Conservation (phyloP, 352 stramenopile genomes). For the Phytophthora podocarpi region DNA sequence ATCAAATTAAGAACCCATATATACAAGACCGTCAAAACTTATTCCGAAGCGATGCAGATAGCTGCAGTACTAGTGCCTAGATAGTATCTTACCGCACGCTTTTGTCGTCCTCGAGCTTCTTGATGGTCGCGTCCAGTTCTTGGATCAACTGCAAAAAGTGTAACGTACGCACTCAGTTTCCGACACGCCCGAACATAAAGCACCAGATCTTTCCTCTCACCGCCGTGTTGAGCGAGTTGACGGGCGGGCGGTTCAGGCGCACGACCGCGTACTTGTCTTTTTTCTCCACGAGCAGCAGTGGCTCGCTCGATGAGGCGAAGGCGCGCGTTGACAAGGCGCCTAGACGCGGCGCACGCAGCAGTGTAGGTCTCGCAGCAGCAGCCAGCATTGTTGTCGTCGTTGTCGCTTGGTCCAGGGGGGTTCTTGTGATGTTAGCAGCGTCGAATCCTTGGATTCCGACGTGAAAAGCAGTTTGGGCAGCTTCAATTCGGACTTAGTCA, state of each 20-base stretch:
- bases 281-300: conserved; percentile 77
- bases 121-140: conserved; percentile 71
- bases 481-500: conserved; percentile 15
- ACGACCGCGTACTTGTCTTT: conserved; percentile 78
- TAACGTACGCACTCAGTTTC: not conserved
- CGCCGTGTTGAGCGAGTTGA: conserved; percentile 83
- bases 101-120: conserved; percentile 79
- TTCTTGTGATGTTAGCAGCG: too few species aligned
- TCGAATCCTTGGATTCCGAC: conserved; percentile 32
- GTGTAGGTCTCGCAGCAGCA: conserved; percentile 7
- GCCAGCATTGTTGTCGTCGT: conserved; percentile 19
- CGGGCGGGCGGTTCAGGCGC: conserved; percentile 76
- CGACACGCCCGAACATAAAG: not conserved
- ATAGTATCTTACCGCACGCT: conserved; percentile 51
- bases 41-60: not conserved
- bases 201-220: conserved; percentile 23
- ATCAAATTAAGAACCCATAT: not conserved
- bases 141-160: conserved; percentile 56
- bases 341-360: conserved; percentile 11
- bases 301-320: conserved; percentile 42
- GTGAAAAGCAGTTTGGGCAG: conserved; percentile 39
- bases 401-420: not conserved
- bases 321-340: conserved; percentile 9
- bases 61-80: too few species aligned
- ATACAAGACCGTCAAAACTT: not conserved